Conservation (phyloP, 2,329 filamentous ascomycete genomes). For the Escovopsis sp. region DNA sequence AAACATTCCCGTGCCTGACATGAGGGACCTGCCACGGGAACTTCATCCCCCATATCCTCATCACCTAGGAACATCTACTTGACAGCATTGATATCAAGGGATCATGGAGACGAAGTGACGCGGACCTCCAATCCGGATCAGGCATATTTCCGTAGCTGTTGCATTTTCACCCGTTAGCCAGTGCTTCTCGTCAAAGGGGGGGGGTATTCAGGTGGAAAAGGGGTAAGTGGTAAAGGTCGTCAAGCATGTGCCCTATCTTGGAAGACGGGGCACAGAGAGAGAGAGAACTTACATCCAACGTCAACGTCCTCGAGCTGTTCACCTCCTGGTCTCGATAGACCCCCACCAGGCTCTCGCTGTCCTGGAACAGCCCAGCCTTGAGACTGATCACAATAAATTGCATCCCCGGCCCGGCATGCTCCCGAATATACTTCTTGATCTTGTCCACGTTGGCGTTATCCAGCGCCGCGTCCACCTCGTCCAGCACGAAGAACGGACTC, state of each 20-base stretch:
- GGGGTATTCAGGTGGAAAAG: no score
- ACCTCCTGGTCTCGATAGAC: conserved; percentile 90
- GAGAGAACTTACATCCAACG: conserved; percentile 70
- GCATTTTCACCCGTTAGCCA: no score
- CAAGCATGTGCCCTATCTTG: no score
- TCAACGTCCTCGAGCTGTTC: conserved; percentile 83
- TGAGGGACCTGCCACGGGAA: no score
- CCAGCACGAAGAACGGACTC: conserved; percentile 90
- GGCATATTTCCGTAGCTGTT: conserved; percentile 20
- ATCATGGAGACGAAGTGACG: no score
- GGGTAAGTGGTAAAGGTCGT: no score
- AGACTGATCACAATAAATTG: conserved; percentile 97
- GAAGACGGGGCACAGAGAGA: no score
- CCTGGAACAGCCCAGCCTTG: conserved; percentile 90
- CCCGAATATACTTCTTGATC: conserved; percentile 89
- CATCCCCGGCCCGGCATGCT: conserved; percentile 92
- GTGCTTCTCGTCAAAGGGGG: no score
- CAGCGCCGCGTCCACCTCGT: conserved; percentile 95
- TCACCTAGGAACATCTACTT: no score
- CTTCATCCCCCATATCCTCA: no score
- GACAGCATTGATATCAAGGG: no score
- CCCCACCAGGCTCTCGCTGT: conserved; percentile 87
- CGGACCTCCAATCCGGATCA: conserved; percentile 6
- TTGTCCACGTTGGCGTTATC: conserved; percentile 95
- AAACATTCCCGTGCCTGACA: no score